These are phyloP conservation scores for Gnaphalium uliginosum DNA, from an alignment of 129 eudicot genomes.

Conservation along the genomic window DNA sequence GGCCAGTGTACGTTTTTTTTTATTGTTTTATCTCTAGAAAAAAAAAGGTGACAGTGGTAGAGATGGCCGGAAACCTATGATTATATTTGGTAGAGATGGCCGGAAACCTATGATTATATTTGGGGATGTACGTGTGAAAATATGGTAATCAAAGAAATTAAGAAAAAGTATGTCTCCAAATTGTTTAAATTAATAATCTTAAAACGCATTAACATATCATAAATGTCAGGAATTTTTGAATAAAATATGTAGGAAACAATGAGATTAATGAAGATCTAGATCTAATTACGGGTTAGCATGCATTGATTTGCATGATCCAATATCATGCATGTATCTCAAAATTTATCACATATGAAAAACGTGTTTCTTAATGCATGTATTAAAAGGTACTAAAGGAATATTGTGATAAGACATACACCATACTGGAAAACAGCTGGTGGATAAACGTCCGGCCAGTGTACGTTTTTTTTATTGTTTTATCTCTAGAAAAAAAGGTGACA, in stretches of 20 bases:
- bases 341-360: background rate
- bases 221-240: background rate
- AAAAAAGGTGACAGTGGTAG: constrained; percentile 19
- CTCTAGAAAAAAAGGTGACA: constrained; percentile 16
- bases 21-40: constrained; percentile 14
- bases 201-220: background rate
- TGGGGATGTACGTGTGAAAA: background rate
- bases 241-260: constrained; percentile 14
- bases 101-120: background rate
- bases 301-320: constrained; percentile 16
- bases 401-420: background rate
- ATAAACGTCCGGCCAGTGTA: constrained; percentile 18
- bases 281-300: background rate
- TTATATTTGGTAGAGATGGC: no score
- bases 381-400: background rate
- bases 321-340: constrained; percentile 1
- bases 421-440: constrained; percentile 29
- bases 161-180: no score
- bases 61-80: no score
- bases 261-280: constrained; percentile 9
- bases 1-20: constrained; percentile 1
- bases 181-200: no score
- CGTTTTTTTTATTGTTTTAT: constrained; percentile 7
- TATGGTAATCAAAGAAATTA: no score
- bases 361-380: background rate